Percentiles rank a stretch among this genome's conserved stretches.
Evolutionary conservation across 2,329 filamentous ascomycete genomes (phyloP).

Genomic region (Aspergillus sp.): DNA sequence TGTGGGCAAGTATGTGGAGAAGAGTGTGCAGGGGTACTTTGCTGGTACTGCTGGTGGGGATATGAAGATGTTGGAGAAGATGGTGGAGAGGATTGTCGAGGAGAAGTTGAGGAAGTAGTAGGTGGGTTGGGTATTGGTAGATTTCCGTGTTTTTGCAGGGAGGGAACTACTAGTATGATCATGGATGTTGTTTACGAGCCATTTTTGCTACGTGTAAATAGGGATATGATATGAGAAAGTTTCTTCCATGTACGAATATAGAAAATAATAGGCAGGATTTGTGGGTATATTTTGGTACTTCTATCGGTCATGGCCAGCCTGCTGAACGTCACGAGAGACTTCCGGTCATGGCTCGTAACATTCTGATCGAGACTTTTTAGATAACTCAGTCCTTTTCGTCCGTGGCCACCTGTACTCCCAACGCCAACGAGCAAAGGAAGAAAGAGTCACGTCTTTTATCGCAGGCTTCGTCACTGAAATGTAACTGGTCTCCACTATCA

Average conservation of each 20-base stretch:
- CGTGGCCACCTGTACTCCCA: neutral
- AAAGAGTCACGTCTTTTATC: neutral
- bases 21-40: constrained; percentile 83
- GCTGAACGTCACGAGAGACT: neutral
- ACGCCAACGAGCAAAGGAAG: neutral
- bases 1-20: constrained; percentile 66
- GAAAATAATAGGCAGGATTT: constrained; percentile 4
- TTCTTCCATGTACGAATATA: neutral
- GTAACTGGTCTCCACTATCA: neutral
- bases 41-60: constrained; percentile 41
- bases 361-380: neutral
- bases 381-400: neutral
- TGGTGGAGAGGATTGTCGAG: constrained; percentile 74
- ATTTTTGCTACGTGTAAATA: neutral
- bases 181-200: neutral
- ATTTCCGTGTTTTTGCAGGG: neutral
- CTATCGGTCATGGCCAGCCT: constrained; percentile 3
- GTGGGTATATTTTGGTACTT: constrained; percentile 20
- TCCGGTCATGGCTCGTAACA: neutral
- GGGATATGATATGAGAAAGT: neutral
- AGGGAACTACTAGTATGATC: neutral
- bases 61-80: constrained; percentile 65
- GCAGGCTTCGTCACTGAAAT: neutral
- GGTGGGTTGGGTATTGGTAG: too few species aligned
- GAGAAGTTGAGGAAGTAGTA: constrained; percentile 58